Base-by-base conservation (phyloP, 495 filamentous ascomycete genomes). In the Diplogelasinospora grovesii region DNA sequence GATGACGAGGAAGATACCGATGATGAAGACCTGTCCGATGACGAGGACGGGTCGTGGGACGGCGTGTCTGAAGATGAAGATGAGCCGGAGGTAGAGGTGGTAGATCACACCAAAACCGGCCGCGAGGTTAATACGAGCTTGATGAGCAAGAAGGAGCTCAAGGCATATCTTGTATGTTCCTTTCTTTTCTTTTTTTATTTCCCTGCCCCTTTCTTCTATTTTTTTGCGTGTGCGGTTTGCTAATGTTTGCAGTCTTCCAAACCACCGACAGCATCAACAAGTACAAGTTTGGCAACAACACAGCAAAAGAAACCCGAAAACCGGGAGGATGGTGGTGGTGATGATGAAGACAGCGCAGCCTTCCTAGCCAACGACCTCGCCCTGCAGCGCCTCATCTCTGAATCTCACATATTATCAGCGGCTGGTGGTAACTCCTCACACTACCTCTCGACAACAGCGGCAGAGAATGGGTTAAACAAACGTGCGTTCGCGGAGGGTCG, bases 391-490 rank as follows among this genome's bases (percentile, higher is more conserved):
- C 75, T 98, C 8, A 77, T 98, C 8, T 71, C 79, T 43, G 92
- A 98, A 69, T 96, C 90, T 1, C 90, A 96, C 63, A 81, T 98
- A 24, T 79, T 98, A 38, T 82, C 89, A 11, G 70, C 78, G 2
- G 55, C 69, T 5, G 68, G 68, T 8, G 72, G 74, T n/a, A 77
- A 83, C 30, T 68, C 75, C 5, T 57, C 53, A 14, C 56, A 60
- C 49, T 60, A 54, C 56, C 49, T 54, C 24, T 57, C 49, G 33
- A 27, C 26, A 24, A 27, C 48, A 14, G n/a, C n/a, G n/a, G 15
- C 56, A 4, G 30, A 35, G 5, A 52, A 38, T 23, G 39, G 37
- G 24, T 14, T 46, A 36, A 54, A 53, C 45, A 46, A 51, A 15
- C 48, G 48, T 31, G 18, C 54, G 38, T 65, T 65, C 13, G 48